A percentile compares a stretch with the other conserved stretches of the same genome.
Evolutionary conservation across 2,329 filamentous ascomycete species (phyloP).

Genomic region (Pseudogymnoascus sp.): DNA sequence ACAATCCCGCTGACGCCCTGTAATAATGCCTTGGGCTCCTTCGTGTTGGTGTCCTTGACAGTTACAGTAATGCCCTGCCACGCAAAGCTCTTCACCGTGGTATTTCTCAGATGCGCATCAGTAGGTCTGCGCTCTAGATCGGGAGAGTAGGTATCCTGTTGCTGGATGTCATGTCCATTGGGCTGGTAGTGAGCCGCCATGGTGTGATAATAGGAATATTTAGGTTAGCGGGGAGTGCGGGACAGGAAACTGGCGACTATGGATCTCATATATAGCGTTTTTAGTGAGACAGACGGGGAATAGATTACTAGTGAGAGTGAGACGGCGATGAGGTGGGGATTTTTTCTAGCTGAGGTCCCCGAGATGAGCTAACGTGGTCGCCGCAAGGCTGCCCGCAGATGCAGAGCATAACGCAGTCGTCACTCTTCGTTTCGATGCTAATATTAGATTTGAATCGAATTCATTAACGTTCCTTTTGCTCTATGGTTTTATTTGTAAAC

Average conservation of each 20-base stretch:
- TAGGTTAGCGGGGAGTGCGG: not conserved
- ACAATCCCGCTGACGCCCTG: conserved; percentile 55
- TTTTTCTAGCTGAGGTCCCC: not conserved
- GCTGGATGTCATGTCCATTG: not conserved
- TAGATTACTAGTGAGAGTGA: not conserved
- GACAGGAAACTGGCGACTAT: not conserved
- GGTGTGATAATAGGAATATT: not conserved
- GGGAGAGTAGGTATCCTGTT: not conserved
- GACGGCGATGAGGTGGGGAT: not conserved
- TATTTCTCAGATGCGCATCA: conserved; percentile 48
- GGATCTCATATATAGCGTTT: not conserved
- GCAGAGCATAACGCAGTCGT: not conserved
- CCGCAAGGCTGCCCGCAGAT: not conserved
- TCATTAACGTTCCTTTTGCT: not conserved
- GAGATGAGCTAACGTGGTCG: not conserved
- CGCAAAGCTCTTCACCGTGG: conserved; percentile 52
- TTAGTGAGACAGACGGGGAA: not conserved
- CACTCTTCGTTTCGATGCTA: not conserved
- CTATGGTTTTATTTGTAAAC: not conserved
- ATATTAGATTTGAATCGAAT: not conserved
- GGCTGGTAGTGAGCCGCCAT: not conserved
- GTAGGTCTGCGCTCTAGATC: not conserved
- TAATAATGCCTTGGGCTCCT: conserved; percentile 54
- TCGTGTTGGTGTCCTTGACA: conserved; percentile 63
- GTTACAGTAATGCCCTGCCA: conserved; percentile 62